Base-by-base conservation (phyloP, 164 flowering plant genomes). In the Aristolochia fimbriata region DNA sequence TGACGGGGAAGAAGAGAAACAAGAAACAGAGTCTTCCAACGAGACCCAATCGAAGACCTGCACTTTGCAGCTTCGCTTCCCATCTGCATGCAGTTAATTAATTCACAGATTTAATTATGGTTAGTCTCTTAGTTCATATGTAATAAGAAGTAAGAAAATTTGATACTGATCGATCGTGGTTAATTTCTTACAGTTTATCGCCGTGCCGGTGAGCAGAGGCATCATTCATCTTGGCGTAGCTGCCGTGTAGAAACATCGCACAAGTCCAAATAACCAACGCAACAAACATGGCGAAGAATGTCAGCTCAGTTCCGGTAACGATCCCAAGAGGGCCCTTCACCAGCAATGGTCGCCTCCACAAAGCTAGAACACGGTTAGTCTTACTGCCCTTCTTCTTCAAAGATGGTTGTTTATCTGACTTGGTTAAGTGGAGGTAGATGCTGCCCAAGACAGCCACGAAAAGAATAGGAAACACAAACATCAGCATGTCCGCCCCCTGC, bases 291-390 rank as follows among this genome's bases (percentile, higher is more conserved):
- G 59, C 12, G 46, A 82, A 69, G 53, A 87, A 76, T 47, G 73
- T 62, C 5, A 85, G 59, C 71, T 90, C 95, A 21, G 62, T 76
- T 57, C 71, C 53, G 0, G 83, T 70, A 54, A 90, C 86, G 24
- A 85, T 76, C 45, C 97, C 97, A 17, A 90, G 68, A 0, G 97
- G 88, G 0, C 95, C 97, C 68, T 74, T 84, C 55, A 83, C 81
- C 0, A 87, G 62, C 55, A 77, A 58, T 8, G 94, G 86, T 23
- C 69, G 65, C 57, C 69, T 78, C 85, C 81, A 77, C 46, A 37
- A 0, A 6, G 63, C 1, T 4, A 62, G 58, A 6, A 67, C 20
- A 0, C 48, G 37, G 15, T 59, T 23, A 1, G 52, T 49, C 4
- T n/a, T n/a, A n/a, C n/a, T n/a, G n/a, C n/a, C n/a, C n/a, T n/a